Evolutionary conservation across 768 basidiomycete species (phyloP).

Genomic region (Cyclocybe cylindracea): DNA sequence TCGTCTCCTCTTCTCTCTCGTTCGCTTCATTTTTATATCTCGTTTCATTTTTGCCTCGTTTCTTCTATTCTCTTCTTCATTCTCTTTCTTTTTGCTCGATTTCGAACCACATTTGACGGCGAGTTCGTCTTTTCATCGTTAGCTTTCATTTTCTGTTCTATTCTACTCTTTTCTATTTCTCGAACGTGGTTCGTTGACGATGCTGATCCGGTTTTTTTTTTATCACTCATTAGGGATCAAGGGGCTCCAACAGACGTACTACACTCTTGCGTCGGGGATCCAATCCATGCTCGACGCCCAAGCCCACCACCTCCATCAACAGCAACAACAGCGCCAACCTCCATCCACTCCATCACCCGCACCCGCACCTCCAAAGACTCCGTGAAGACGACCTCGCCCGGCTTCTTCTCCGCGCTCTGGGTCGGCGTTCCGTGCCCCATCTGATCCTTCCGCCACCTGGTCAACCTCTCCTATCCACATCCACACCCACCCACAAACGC

Average conservation of each 20-base stretch:
- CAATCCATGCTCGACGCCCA: conserved; percentile 53
- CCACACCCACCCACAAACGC: no score
- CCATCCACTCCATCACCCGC: not conserved
- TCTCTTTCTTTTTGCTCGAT: no score
- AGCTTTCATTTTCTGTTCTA: conserved; percentile 14
- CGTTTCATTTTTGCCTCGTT: no score
- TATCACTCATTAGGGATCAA: conserved; percentile 62
- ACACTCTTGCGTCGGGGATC: conserved; percentile 52
- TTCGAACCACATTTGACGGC: no score
- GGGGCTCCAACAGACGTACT: conserved; percentile 62
- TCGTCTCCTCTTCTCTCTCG: conserved; percentile 13
- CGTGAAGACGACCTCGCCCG: conserved; percentile 45
- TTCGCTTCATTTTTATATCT: no score
- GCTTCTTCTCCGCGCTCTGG: conserved; percentile 41
- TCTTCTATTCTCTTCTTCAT: no score
- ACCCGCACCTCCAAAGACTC: not conserved
- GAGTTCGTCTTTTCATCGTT: not conserved
- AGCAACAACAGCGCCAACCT: conserved; percentile 1
- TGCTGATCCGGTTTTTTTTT: conserved; percentile 10
- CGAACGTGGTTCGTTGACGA: not conserved
- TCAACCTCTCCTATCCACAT: no score
- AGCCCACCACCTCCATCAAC: conserved; percentile 20
- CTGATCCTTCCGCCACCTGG: no score
- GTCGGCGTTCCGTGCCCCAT: no score
- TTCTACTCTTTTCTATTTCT: conserved; percentile 2